A percentile compares a stretch with the other conserved stretches of the same genome.
phyloP scores from a whole-genome alignment of 257 asterid genomes.

The Solanum lycopersicoides region DNA sequence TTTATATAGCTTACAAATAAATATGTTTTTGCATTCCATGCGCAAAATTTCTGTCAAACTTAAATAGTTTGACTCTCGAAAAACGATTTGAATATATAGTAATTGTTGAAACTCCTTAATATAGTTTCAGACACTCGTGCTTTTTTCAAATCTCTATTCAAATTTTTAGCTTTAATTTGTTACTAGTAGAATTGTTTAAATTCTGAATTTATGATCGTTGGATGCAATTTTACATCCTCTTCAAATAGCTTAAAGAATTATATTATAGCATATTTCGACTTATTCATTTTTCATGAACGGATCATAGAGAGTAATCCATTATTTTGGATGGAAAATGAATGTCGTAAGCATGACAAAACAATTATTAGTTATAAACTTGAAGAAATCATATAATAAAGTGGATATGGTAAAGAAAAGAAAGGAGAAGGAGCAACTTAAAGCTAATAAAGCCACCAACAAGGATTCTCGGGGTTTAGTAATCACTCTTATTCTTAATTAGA shows the following conservation, averaged over 20 bases:
- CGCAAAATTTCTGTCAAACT: no score
- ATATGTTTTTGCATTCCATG: no score
- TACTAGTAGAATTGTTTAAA: background rate
- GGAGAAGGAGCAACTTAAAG: background rate
- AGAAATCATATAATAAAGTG: background rate
- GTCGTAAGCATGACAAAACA: background rate
- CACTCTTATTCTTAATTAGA: rapidly evolving
- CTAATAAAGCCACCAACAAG: background rate
- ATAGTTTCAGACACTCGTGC: background rate
- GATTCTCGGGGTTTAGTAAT: background rate
- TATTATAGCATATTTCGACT: background rate
- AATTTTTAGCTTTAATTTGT: background rate
- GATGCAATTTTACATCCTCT: background rate
- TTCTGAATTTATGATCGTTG: background rate
- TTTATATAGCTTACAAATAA: no score
- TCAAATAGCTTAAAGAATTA: background rate
- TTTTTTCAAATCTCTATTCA: background rate
- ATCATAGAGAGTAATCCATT: background rate
- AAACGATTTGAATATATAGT: no score
- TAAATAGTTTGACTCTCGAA: no score
- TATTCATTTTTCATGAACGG: background rate
- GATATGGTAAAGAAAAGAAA: background rate
- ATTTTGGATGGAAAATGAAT: background rate
- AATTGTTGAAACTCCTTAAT: background rate
- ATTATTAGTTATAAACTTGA: background rate